Evolutionary conservation across 2,329 filamentous ascomycete species (phyloP), one percentile per base, ranked within the genome.

Genomic region (Xylaria sp.): DNA sequence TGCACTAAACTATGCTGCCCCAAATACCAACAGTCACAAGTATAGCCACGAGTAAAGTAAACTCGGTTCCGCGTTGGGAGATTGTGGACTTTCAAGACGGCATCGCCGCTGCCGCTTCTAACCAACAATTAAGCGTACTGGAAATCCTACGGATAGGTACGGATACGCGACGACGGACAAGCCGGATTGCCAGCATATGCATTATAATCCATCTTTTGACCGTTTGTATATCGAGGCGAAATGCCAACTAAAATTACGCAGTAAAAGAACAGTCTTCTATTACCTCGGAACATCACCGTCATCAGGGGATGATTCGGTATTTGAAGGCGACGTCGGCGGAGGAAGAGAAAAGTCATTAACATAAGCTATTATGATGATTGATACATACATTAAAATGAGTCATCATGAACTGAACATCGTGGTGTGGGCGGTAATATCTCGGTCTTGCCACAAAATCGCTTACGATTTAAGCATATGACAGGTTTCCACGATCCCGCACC

Each of bases 101-200:
- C 42, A 26, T 67, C n/a, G 56, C 67, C 64, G 64, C 48, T 40
- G 56, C 67, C 64, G 64, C 48, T 40, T 13, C 49, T 15, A 44
- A 57, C 40, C 26, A 59, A 56, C 36, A 38, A 26, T 13, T 46
- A 67, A 58, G 42, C 64, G 48, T 60, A 7, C 57, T 42, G 46
- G 33, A 15, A 46, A 60, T 64, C 63, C 54, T 51, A 20, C 56
- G 20, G 38, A 66, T 23, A 40, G 11, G 38, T 65, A 69, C 59
- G 42, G 42, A 48, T 42, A 59, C 59, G 44, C 28, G 26, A 54
- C 46, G 11, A 28, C 36, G n/a, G 58, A 46, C 44, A 54, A 9
- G 36, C 54, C 54, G 61, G 17, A 40, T 20, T 36, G 31, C n/a
- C 46, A 40, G 38, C 44, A 48, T 7, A 44, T 51, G 48, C 59